Evolutionary conservation across 495 filamentous ascomycete genomes (phyloP).

Genomic region (Hyphodiscus hymeniophilus): DNA sequence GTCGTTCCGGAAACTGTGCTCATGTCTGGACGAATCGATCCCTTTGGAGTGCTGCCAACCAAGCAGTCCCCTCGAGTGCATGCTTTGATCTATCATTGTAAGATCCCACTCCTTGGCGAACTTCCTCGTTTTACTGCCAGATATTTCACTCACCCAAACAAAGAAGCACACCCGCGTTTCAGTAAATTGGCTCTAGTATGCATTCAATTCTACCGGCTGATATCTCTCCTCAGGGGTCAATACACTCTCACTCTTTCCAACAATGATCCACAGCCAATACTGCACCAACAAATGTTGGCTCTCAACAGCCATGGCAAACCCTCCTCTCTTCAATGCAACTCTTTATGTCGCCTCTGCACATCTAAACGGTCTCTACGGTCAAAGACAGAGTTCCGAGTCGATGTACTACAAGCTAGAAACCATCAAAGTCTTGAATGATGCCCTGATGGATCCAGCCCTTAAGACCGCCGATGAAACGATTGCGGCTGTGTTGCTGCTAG

Average conservation of each 20-base stretch:
- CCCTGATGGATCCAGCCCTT: neutral
- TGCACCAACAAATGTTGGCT: slow-evolving; percentile 17
- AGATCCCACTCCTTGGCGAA: no score
- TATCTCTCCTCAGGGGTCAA: slow-evolving; percentile 2
- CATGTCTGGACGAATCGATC: slow-evolving; percentile 5
- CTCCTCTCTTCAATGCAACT: slow-evolving; percentile 12
- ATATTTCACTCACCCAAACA: no score
- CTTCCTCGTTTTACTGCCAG: no score
- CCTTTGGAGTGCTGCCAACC: slow-evolving; percentile 8
- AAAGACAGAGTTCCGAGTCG: slow-evolving; percentile 5
- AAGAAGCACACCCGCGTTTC: no score
- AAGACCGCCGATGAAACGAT: slow-evolving; percentile 11
- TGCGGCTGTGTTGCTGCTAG: slow-evolving; percentile 9
- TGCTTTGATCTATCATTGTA: slow-evolving; percentile 10
- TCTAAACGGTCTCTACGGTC: neutral
- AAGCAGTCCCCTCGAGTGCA: slow-evolving; percentile 3
- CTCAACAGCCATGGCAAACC: slow-evolving; percentile 6
- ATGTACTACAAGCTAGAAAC: slow-evolving; percentile 14
- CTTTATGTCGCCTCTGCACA: slow-evolving; percentile 13
- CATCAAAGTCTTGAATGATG: slow-evolving; percentile 7
- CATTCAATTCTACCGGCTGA: neutral
- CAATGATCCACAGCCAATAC: slow-evolving; percentile 15
- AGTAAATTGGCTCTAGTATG: no score
- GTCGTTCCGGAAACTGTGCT: neutral
- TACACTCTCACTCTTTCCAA: slow-evolving; percentile 9